Base-by-base conservation (phyloP, 495 filamentous ascomycete genomes). In the Wilcoxina mikolae region DNA sequence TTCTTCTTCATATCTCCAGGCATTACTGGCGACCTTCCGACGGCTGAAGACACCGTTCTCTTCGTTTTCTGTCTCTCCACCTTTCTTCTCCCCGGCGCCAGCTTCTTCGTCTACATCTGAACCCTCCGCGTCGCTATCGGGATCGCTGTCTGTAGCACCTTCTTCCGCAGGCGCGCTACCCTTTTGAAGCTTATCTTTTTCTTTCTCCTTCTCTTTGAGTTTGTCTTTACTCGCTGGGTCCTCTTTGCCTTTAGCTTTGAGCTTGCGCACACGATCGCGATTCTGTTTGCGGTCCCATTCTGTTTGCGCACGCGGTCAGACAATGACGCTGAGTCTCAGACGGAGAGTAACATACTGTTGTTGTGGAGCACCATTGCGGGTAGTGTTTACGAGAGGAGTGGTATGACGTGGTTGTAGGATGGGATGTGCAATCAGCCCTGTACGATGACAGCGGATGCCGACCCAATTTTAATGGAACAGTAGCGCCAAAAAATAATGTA, bases 221-320 rank as follows among this genome's bases (percentile, higher is more conserved):
- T 43, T 9, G 9, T 28, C 24, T 28, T 12, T 4, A 5, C 11
- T 31, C 67, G 66, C 58, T 58, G 61, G 53, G 60, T 68, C 57
- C 25, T 56, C 55, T 31, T 67, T 69, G 38, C 68, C 71, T 23
- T 53, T 69, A 24, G 61, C 65, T 44, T 69, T 68, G 23, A 59
- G 68, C 15, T 58, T 70, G 31, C 59, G 66, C 15, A 64, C 68
- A 42, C 55, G 53, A 41, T 69, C 28, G 50, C 68, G 31, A 44
- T 67, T 41, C 56, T 73, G 41, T 65, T 70, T 25, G 59, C 70
- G 18, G 75, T 79, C 31, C 66, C 78, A 55, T 48, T 79, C 43
- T 68, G 71, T 54, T 56, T 76, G 18, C 67, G 65, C 24, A 64
- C 60, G 35, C 66, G 62, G 29, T 48, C 70, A 24, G 56, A 75